These are phyloP conservation scores for Hysterangium stoloniferum DNA, from an alignment of 768 basidiomycete species.

Conservation along the genomic window DNA sequence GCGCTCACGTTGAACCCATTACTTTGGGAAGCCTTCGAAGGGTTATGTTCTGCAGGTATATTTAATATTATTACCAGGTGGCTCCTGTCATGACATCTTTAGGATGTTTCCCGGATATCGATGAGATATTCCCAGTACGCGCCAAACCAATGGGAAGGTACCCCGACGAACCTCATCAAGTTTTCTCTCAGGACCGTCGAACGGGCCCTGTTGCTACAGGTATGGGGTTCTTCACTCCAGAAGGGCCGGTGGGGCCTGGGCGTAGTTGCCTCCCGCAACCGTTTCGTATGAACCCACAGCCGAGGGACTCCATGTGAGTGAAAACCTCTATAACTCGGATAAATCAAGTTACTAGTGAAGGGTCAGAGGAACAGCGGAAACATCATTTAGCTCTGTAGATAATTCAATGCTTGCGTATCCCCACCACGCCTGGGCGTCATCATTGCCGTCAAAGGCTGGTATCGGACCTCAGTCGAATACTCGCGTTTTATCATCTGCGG, in stretches of 20 bases:
- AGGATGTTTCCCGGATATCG: slow-evolving; percentile 68
- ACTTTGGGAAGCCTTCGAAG: slow-evolving; percentile 91
- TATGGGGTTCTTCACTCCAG: slow-evolving; percentile 71
- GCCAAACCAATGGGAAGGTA: slow-evolving; percentile 44
- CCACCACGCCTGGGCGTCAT: slow-evolving; percentile 33
- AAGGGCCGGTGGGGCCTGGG: slow-evolving; percentile 34
- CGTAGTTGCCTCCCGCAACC: slow-evolving; percentile 7
- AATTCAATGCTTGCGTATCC: slow-evolving; percentile 35
- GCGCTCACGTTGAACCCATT: slow-evolving; percentile 70
- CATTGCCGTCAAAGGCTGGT: slow-evolving; percentile 16
- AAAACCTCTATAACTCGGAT: slow-evolving; percentile 4
- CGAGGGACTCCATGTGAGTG: slow-evolving; percentile 59
- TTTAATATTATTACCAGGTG: slow-evolving; percentile 14
- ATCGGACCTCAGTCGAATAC: slow-evolving; percentile 31
- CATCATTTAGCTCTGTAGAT: slow-evolving; percentile 45
- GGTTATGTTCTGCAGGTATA: slow-evolving; percentile 71
- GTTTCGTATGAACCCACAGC: slow-evolving; percentile 50
- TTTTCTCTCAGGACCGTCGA: slow-evolving; percentile 8
- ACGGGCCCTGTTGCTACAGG: slow-evolving; percentile 47
- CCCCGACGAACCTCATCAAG: slow-evolving; percentile 38
- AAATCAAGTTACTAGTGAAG: slow-evolving; percentile 14
- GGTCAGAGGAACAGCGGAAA: slow-evolving; percentile 49
- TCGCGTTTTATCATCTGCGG: slow-evolving; percentile 73
- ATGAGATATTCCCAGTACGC: slow-evolving; percentile 63
- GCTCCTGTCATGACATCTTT: slow-evolving; percentile 10